Base-by-base conservation (phyloP, 306 rosid genomes). In the Mimosa bimucronata region DNA sequence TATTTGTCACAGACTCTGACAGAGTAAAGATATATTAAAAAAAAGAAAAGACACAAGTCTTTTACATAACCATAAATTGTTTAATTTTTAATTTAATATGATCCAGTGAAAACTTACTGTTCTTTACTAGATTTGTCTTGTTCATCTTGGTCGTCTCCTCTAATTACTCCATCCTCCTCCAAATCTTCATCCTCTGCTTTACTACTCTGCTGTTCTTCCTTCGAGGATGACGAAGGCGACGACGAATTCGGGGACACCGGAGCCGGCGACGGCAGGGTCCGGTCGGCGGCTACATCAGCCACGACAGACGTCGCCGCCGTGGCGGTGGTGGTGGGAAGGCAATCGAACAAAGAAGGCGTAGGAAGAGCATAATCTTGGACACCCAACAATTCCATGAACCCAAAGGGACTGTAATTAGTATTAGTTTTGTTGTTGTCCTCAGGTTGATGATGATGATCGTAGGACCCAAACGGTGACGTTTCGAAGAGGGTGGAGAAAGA, bases 211-310 rank as follows among this genome's bases (percentile, higher is more conserved):
- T 70, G 87, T 11, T 72, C 86, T 11, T 78, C 79, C 69, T 30
- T 88, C 0, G 96, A 89, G 0, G 92, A 93, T 0, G 92, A 93
- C 9, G 99, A 91, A 72, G 90, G 83, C 3, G 96, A 92, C 1
- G 86, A 83, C 0, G 92, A 91, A 88, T 89, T 85, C 0, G 97
- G 94, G 0, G 97, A 86, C 0, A 92, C 69, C 4, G 97, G 93
- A 65, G 91, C n/a, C n/a, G n/a, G n/a, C n/a, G n/a, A n/a, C n/a
- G n/a, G n/a, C n/a, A n/a, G n/a, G n/a, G n/a, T n/a, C n/a, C n/a
- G n/a, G n/a, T n/a, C n/a, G n/a, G n/a, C n/a, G n/a, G n/a, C n/a
- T n/a, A n/a, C n/a, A n/a, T n/a, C n/a, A n/a, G 64, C 89, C 13
- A 60, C 25, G 78, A 5, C 16, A 7, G 73, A 0, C 1, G 91